Base-by-base conservation (phyloP, 139 green algal genomes). In the Closterium sp. region DNA sequence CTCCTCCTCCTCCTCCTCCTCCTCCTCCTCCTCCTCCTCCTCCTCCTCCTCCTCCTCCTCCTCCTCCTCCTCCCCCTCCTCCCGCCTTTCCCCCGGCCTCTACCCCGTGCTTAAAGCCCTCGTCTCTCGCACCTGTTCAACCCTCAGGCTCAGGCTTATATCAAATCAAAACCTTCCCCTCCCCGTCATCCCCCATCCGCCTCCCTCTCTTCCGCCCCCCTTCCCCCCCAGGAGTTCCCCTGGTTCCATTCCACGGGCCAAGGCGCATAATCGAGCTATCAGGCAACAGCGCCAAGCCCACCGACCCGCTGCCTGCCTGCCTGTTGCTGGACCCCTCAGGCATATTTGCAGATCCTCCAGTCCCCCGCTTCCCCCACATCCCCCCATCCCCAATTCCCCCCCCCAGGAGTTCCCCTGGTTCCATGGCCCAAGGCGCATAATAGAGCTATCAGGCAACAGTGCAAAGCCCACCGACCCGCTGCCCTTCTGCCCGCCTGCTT, bases 201-300 rank as follows among this genome's bases (percentile, higher is more conserved):
- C n/a, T n/a, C n/a, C n/a, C 42, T 62, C 42, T 62, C 42, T 7
- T 62, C 42, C 5, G n/a, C 42, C 30, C 30, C 4, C 4, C 7
- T 3, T 5, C 38, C 17, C 7, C n/a, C n/a, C n/a, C 88, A 91
- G 30, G 88, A 22, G 28, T 32, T 91, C 70, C 70, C 42, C 17
- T 91, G 88, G 88, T 79, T 87, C 28, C 88, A 91, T n/a, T n/a
- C n/a, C n/a, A n/a, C 30, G 88, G 88, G 31, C 42, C 31, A 70
- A 91, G 87, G 79, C 88, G 19, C 3, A 32, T 13, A 19, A 91
- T 91, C 79, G 31, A 70, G 79, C 31, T 32, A 5, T 31, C 30
- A 70, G 88, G 88, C 79, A 32, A 50, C 70, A 79, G 9, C 79
- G 88, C 17, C 4, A 32, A 70, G 73, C 24, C 73, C 30, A 10